Conservation (phyloP, 2,329 filamentous ascomycete species). For the Alternaria incomplexa region DNA sequence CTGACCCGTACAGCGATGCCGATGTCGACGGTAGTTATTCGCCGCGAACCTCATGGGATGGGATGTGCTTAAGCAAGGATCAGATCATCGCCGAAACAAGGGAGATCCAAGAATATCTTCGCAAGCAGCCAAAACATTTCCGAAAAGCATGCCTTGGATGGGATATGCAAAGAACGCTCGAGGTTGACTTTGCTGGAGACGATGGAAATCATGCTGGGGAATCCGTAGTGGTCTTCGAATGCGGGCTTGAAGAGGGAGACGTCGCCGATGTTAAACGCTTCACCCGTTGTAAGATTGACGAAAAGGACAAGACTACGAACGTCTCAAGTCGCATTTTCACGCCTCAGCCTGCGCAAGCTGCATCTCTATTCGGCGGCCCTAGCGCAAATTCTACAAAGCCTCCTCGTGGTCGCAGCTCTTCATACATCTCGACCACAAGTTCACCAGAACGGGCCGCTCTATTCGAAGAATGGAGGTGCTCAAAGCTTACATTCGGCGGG, state of each 20-base stretch:
- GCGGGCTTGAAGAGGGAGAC: slow-evolving; percentile 68
- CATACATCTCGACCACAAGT: slow-evolving; percentile 44
- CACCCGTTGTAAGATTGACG: slow-evolving; percentile 59
- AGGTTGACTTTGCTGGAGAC: slow-evolving; percentile 88
- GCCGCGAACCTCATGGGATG: slow-evolving; percentile 76
- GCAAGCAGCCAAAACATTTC: slow-evolving; percentile 77
- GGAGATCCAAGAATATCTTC: slow-evolving; percentile 79
- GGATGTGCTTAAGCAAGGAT: slow-evolving; percentile 71
- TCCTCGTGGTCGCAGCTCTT: slow-evolving; percentile 38
- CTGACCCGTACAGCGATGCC: slow-evolving; percentile 75
- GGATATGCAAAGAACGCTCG: slow-evolving; percentile 87
- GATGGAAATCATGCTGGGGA: slow-evolving; percentile 80
- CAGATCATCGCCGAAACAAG: slow-evolving; percentile 78
- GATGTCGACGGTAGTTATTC: slow-evolving; percentile 74
- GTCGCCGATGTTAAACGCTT: slow-evolving; percentile 62
- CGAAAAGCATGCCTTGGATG: slow-evolving; percentile 79
- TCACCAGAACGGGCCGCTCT: slow-evolving; percentile 45
- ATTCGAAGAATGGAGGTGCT: slow-evolving; percentile 70
- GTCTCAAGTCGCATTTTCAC: slow-evolving; percentile 23
- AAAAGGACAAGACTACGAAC: slow-evolving; percentile 30
- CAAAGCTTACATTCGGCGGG: slow-evolving; percentile 67
- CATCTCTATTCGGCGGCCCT: slow-evolving; percentile 61
- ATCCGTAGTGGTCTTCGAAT: slow-evolving; percentile 73
- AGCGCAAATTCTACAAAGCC: slow-evolving; percentile 31
- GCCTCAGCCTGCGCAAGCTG: slow-evolving; percentile 20